Evolutionary conservation across 73 alveolate species (phyloP), one percentile per base, ranked within the genome.

Genomic region (Uronychia setigera): DNA sequence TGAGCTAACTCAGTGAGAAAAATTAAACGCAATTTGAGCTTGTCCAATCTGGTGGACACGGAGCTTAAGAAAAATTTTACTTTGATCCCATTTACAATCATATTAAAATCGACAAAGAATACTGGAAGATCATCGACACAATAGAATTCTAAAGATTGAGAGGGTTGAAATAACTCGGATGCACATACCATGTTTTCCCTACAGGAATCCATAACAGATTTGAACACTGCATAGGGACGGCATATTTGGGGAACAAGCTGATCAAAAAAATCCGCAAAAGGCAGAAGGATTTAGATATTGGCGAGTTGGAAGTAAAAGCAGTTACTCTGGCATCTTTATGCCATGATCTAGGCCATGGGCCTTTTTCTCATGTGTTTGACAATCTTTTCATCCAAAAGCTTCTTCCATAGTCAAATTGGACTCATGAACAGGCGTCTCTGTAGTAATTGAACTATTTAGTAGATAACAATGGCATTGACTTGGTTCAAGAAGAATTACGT

Each of bases 321-420:
- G 87, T 86, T 25, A 77, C 87, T 46, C 34, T 82, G 19, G 98
- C 98, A 1, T 97, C 95, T 1, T 86, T 96, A 26, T 93, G 97
- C 83, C 98, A 96, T 77, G 99, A 96, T 86, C 86, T 96, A 26
- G 99, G 99, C 27, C 99, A 96, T 88, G 99, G 99, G 0, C 99
- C 99, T 28, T 96, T 91, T 79, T 86, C 95, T 32, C 99, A 96
- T 83, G 85, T 92, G 25, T 96, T 93, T 88, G 97, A 95, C 79
- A 82, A 77, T 33, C 86, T 85, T 60, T 83, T 95, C 31, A 81
- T 75, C 29, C 35, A 27, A 31, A 80, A 28, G 33, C 33, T 26
- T 35, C 32, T 60, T 31, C 92, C 95, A 33, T 67, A 85, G n/a
- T 79, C 57, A 9, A 34, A 78, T 13, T 96, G 98, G 98, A 94